Percentiles rank a stretch among this genome's conserved stretches.
phyloP scores from a whole-genome alignment of 805 yeast genomes.

The Starmera caribaea region DNA sequence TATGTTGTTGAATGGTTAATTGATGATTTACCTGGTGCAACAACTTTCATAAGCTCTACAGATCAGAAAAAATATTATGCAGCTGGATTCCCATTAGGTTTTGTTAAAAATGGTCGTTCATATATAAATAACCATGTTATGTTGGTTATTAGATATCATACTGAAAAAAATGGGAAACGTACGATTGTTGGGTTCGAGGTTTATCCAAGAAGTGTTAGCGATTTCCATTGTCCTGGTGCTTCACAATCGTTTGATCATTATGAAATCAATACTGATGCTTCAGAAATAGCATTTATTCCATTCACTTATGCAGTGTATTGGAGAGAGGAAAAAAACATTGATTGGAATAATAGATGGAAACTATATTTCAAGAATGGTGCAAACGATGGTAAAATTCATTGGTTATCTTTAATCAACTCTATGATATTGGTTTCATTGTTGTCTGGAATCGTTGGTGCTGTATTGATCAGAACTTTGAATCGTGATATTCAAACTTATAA shows the following conservation, averaged over 20 bases:
- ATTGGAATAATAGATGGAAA: constrained; percentile 66
- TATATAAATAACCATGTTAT: constrained; percentile 73
- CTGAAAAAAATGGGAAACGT: constrained; percentile 31
- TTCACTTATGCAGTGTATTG: constrained; percentile 83
- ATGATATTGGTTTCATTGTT: constrained; percentile 52
- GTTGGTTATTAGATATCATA: constrained; percentile 68
- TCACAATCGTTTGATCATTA: constrained; percentile 48
- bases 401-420: constrained; percentile 71
- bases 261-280: constrained; percentile 36
- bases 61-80: constrained; percentile 63
- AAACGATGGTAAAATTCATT: constrained; percentile 48
- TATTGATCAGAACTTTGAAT: constrained; percentile 45
- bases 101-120: constrained; percentile 45
- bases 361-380: constrained; percentile 52
- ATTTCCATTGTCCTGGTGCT: constrained; percentile 68
- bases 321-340: constrained; percentile 66
- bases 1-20: constrained; percentile 79
- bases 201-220: constrained; percentile 70
- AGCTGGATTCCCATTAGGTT: constrained; percentile 82
- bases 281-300: constrained; percentile 42
- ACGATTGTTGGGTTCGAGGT: constrained; percentile 86
- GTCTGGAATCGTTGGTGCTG: constrained; percentile 55
- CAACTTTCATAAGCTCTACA: constrained; percentile 58
- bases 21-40: constrained; percentile 83
- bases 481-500: constrained; percentile 35